Conservation (phyloP, 2,329 filamentous ascomycete species). For the Pyricularia pennisetigena region DNA sequence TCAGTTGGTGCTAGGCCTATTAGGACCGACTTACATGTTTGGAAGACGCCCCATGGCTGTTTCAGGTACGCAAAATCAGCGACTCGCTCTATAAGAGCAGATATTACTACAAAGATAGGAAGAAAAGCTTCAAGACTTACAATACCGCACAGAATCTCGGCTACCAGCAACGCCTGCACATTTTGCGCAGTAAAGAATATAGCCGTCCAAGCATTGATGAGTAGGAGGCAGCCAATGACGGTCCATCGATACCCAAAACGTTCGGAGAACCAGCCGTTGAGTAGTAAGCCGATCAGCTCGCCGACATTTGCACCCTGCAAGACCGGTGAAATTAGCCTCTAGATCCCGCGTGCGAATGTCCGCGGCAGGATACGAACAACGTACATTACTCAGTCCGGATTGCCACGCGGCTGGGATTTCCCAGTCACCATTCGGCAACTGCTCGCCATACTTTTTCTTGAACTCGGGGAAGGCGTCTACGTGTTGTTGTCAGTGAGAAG, state of each 20-base stretch:
- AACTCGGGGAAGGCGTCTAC: constrained; percentile 31
- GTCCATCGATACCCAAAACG: constrained; percentile 59
- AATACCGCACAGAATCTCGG: constrained; percentile 52
- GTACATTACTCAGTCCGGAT: constrained; percentile 48
- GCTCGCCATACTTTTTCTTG: constrained; percentile 46
- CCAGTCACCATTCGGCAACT: constrained; percentile 31
- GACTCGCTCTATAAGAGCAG: constrained; percentile 30
- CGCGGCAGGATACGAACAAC: constrained; percentile 14
- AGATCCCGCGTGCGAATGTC: neutral
- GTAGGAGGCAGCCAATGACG: constrained; percentile 45
- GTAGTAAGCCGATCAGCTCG: constrained; percentile 55
- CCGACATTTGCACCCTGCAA: constrained; percentile 43
- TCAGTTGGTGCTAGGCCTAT: neutral
- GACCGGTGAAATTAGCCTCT: neutral
- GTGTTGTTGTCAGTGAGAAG: neutral
- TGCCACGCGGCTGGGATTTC: constrained; percentile 54
- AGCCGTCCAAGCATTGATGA: constrained; percentile 46
- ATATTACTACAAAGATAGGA: neutral
- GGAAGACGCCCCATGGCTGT: constrained; percentile 31
- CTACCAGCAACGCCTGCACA: constrained; percentile 46
- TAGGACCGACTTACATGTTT: constrained; percentile 17
- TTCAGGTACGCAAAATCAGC: neutral
- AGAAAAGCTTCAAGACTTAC: constrained; percentile 11
- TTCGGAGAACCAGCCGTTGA: constrained; percentile 58
- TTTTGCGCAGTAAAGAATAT: constrained; percentile 57